Base-by-base conservation (phyloP, 352 stramenopile species). In the Phytophthora agathidicida region DNA sequence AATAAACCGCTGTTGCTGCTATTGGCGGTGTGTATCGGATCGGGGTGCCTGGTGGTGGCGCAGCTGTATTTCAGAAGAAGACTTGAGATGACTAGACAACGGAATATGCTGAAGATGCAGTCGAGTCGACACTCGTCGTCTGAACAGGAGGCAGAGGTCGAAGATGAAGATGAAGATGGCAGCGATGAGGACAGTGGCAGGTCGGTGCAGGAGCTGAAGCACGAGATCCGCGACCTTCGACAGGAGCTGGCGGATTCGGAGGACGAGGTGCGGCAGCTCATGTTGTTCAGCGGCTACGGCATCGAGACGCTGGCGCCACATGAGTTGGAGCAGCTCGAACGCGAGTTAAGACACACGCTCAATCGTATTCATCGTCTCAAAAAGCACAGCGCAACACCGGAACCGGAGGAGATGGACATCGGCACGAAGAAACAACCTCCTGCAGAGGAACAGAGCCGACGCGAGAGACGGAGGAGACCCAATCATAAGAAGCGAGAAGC, bases 221-320 rank as follows among this genome's bases (percentile, higher is more conserved):
- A 88, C 38, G 84, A 93, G 53, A 68, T 93, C 26, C 50, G 45
- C 16, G 65, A 93, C 39, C 65, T 93, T 36, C 77, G 80, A 8
- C 82, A 91, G 45, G 84, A 93, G 23, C 59, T 93, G 27, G 72
- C 72, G n/a, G 84, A 93, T 56, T 89, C 78, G 41, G 84, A 93
- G 45, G 65, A 73, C 7, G 84, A 93, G 51, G 83, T 92, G 27
- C 81, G 73, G 11, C 71, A 74, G 16, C 68, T 93, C 2, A 93
- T 93, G 84, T 46, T 91, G 20, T 79, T 84, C 39, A 83, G 83
- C 17, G 84, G 81, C 32, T 93, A 89, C 60, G 80, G 80, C n/a
- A 73, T 93, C 33, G 82, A 93, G 30, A 47, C 53, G 7, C 66
- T 93, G 27, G 36, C 60, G 7, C 37, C 53, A 0, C 62, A 73